Conservation (phyloP, 108 stramenopile species). For the Ochromonas danica region DNA sequence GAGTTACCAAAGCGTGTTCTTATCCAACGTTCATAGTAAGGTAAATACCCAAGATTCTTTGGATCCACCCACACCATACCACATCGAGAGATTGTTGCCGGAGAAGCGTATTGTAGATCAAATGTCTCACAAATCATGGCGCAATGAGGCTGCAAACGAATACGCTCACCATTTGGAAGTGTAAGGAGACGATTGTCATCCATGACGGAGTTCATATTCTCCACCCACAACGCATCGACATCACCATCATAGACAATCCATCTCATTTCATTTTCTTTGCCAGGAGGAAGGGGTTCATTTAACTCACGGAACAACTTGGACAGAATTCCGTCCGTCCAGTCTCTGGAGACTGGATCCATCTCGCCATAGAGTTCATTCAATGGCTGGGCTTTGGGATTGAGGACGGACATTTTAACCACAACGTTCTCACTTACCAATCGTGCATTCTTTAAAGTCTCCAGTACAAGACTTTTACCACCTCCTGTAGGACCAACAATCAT, state of each 20-base stretch:
- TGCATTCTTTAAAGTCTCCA: conserved; percentile 61
- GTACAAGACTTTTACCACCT: conserved; percentile 65
- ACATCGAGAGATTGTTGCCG: conserved; percentile 70
- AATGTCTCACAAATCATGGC: conserved; percentile 69
- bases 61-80: conserved; percentile 75
- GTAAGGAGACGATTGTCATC: conserved; percentile 67
- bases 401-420: conserved; percentile 55
- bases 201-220: conserved; percentile 76
- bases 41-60: conserved; percentile 64
- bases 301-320: conserved; percentile 66
- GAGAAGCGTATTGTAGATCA: conserved; percentile 69
- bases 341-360: conserved; percentile 68
- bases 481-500: conserved; percentile 74
- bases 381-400: conserved; percentile 69
- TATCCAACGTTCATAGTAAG: conserved; percentile 65
- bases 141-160: conserved; percentile 69
- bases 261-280: conserved; percentile 64
- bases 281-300: conserved; percentile 62
- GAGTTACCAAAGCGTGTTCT: conserved; percentile 52
- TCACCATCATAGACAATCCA: conserved; percentile 71
- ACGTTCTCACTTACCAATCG: conserved; percentile 54
- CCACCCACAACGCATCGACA: conserved; percentile 71
- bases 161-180: conserved; percentile 72
- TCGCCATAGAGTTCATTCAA: conserved; percentile 67
- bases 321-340: conserved; percentile 70